Evolutionary conservation across 2,329 filamentous ascomycete species (phyloP).

Genomic region (Xenoacremonium recifei): DNA sequence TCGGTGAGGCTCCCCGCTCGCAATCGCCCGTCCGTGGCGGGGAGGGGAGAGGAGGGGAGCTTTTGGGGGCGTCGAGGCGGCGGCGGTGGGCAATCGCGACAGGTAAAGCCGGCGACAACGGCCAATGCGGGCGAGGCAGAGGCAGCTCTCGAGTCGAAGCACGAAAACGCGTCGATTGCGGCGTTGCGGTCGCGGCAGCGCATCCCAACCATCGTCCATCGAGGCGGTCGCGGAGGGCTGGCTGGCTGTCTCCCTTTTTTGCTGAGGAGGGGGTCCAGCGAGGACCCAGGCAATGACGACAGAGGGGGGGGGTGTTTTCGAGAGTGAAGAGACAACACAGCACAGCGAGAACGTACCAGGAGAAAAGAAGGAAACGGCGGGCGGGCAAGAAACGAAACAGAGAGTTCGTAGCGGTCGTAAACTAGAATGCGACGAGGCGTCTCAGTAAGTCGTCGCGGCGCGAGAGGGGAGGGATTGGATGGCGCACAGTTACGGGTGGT

Average conservation of each 20-base stretch:
- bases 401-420: slow-evolving; percentile 19
- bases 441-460: too few relatives aligned
- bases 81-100: not conserved
- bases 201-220: slow-evolving; percentile 12
- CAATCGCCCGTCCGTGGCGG: slow-evolving; percentile 22
- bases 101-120: slow-evolving; percentile 11
- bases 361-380: slow-evolving; percentile 8
- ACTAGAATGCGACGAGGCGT: too few relatives aligned
- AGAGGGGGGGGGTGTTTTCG: too few relatives aligned
- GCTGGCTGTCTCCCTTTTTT: slow-evolving; percentile 22
- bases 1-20: slow-evolving; percentile 31
- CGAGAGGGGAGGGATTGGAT: not conserved
- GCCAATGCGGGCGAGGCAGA: slow-evolving; percentile 5
- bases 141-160: slow-evolving; percentile 2
- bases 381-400: slow-evolving; percentile 5
- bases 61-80: too few relatives aligned
- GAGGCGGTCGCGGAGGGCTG: slow-evolving; percentile 14
- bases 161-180: slow-evolving; percentile 7
- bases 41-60: slow-evolving; percentile 18
- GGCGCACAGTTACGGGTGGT: not conserved
- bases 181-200: slow-evolving; percentile 11
- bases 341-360: slow-evolving; percentile 10
- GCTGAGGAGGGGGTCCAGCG: slow-evolving; percentile 25
- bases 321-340: slow-evolving; percentile 27
- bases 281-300: slow-evolving; percentile 44